Conservation (phyloP, 2,329 filamentous ascomycete species). For the Fusarium domesticum region DNA sequence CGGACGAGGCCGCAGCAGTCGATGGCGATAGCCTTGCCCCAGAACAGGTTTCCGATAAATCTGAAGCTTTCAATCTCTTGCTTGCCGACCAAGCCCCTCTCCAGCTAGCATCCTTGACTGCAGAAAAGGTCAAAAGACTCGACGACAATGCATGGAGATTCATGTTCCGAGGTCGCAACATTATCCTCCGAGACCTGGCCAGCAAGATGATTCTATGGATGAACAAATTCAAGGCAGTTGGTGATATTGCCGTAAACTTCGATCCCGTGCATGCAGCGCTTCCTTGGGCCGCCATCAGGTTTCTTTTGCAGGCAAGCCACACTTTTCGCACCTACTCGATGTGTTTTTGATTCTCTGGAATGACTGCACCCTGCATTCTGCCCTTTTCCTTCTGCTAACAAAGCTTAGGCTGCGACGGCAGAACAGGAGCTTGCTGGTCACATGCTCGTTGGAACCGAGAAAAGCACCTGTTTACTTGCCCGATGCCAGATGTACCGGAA, state of each 20-base stretch:
- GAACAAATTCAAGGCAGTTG: slow-evolving; percentile 5
- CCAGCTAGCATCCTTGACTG: neutral
- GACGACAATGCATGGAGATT: slow-evolving; percentile 5
- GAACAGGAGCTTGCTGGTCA: slow-evolving; percentile 6
- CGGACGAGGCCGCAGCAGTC: too few relatives aligned
- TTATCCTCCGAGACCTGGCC: slow-evolving; percentile 5
- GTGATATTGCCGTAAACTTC: slow-evolving; percentile 4
- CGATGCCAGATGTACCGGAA: neutral
- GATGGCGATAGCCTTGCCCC: too few relatives aligned
- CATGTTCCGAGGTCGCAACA: slow-evolving; percentile 3
- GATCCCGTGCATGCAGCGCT: slow-evolving; percentile 10
- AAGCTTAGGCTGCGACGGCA: slow-evolving; percentile 1
- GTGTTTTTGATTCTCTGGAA: too few relatives aligned
- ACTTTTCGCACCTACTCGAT: too few relatives aligned
- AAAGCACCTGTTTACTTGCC: slow-evolving; percentile 1
- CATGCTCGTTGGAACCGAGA: slow-evolving; percentile 2
- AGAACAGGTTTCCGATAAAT: neutral
- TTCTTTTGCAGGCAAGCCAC: neutral
- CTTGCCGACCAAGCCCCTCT: neutral
- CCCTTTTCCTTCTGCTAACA: neutral
- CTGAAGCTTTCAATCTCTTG: neutral
- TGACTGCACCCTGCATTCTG: neutral
- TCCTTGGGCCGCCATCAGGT: slow-evolving; percentile 13
- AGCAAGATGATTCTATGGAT: slow-evolving; percentile 6
- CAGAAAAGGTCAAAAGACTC: neutral